phyloP scores from a whole-genome alignment of 2,329 filamentous ascomycete species.

The Trichophyton rubrum region DNA sequence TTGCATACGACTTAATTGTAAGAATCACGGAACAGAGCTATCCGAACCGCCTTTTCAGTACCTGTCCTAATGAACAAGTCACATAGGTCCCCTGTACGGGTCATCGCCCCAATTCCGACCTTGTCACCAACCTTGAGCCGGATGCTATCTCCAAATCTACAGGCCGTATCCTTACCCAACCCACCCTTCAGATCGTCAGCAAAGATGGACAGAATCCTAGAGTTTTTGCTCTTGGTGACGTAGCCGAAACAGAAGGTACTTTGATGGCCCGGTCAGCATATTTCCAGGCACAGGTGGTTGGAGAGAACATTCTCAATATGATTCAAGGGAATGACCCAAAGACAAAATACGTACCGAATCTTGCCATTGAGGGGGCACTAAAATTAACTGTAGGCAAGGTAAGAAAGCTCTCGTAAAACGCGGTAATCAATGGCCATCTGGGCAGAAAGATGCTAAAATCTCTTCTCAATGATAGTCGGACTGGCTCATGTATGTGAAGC shows the following conservation, averaged over 20 bases:
- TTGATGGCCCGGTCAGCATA: constrained; percentile 43
- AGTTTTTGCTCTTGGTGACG: constrained; percentile 50
- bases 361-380: constrained; percentile 5
- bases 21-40: not conserved
- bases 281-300: constrained; percentile 40
- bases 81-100: constrained; percentile 13
- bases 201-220: constrained; percentile 28
- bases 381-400: constrained; percentile 7
- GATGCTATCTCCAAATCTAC: constrained; percentile 4
- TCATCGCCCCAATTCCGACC: constrained; percentile 8
- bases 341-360: not conserved
- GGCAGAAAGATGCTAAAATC: too few relatives aligned
- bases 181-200: constrained; percentile 42
- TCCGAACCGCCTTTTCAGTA: too few relatives aligned
- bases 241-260: constrained; percentile 38
- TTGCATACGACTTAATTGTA: constrained; percentile 8
- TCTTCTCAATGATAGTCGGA: too few relatives aligned
- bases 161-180: constrained; percentile 36
- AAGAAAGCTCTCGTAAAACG: too few relatives aligned
- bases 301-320: constrained; percentile 36
- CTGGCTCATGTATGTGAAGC: too few relatives aligned
- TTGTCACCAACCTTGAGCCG: constrained; percentile 5
- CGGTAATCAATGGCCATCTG: too few relatives aligned
- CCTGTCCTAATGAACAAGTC: too few relatives aligned
- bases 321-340: not conserved